Conservation (phyloP, 179 eudicot genomes). For the Spergularia azorica region DNA sequence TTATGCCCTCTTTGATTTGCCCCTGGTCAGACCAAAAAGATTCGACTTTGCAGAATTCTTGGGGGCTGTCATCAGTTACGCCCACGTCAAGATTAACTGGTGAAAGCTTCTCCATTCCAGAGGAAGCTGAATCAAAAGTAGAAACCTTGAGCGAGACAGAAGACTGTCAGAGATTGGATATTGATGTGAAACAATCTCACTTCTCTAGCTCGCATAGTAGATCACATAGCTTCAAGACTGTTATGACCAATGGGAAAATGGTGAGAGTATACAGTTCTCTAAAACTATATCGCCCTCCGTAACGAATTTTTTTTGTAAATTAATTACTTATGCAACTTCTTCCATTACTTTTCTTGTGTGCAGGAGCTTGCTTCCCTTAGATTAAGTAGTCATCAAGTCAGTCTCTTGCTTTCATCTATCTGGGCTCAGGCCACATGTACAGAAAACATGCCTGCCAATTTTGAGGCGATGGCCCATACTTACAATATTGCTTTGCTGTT, state of each 20-base stretch:
- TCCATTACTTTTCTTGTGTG: slow-evolving; percentile 12
- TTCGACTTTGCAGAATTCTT: slow-evolving; percentile 16
- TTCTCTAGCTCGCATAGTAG: slow-evolving; percentile 30
- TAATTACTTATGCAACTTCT: slow-evolving; percentile 1
- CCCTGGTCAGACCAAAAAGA: slow-evolving; percentile 48
- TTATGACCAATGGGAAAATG: slow-evolving; percentile 51
- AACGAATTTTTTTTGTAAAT: background rate
- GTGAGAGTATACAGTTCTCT: slow-evolving; percentile 26
- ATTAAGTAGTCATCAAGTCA: slow-evolving; percentile 82
- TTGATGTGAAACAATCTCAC: slow-evolving; percentile 34
- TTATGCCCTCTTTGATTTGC: slow-evolving; percentile 72
- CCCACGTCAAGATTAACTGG: slow-evolving; percentile 26
- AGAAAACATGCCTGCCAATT: slow-evolving; percentile 69
- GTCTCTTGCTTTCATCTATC: slow-evolving; percentile 79
- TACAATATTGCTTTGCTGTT: slow-evolving; percentile 63
- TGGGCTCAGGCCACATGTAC: slow-evolving; percentile 74
- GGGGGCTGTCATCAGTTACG: slow-evolving; percentile 24
- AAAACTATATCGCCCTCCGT: background rate
- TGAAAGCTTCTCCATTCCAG: slow-evolving; percentile 42
- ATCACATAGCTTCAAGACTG: slow-evolving; percentile 56
- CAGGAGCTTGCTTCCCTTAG: slow-evolving; percentile 69
- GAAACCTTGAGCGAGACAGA: slow-evolving; percentile 21
- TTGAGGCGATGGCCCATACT: slow-evolving; percentile 85
- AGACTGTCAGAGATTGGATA: slow-evolving; percentile 30
- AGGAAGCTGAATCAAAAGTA: slow-evolving; percentile 37